phyloP scores from a whole-genome alignment of 768 basidiomycete species.

The Pluteus cervinus region DNA sequence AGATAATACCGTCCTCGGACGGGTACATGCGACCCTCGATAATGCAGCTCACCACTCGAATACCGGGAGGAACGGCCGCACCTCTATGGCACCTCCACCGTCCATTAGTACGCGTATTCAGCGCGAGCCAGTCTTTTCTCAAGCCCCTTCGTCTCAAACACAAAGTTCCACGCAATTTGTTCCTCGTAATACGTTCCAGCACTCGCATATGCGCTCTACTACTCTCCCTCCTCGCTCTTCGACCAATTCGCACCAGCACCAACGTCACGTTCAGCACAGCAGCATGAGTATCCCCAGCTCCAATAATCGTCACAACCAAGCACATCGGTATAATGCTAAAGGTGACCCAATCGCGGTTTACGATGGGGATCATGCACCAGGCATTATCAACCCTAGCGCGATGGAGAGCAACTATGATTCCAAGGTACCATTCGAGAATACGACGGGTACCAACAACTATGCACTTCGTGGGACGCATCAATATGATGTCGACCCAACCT shows the following conservation, averaged over 20 bases:
- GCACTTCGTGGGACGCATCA: too few relatives aligned
- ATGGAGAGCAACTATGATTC: constrained; percentile 3
- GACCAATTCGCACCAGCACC: constrained; percentile 16
- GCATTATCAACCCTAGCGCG: constrained; percentile 5
- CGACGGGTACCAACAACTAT: constrained; percentile 9
- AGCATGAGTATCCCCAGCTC: constrained; percentile 37
- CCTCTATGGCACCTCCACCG: constrained; percentile 17
- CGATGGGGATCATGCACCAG: constrained; percentile 15
- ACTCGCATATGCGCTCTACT: constrained; percentile 36
- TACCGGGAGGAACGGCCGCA: too few relatives aligned
- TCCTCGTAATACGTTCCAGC: constrained; percentile 15
- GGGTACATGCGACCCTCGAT: neutral
- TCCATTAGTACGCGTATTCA: constrained; percentile 22
- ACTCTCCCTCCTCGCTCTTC: constrained; percentile 38
- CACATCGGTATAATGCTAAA: constrained; percentile 27
- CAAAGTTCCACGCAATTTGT: neutral
- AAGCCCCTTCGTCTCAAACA: neutral
- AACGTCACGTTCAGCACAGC: constrained; percentile 41
- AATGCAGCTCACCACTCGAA: constrained; percentile 5
- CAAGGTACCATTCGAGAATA: constrained; percentile 2
- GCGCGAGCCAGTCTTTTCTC: constrained; percentile 11
- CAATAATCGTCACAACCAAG: too few relatives aligned
- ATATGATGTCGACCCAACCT: constrained; percentile 27
- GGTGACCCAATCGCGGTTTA: constrained; percentile 17
- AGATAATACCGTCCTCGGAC: constrained; percentile 10